These are phyloP conservation scores for Trapa incisa DNA, from an alignment of 345 rosid genomes.

Conservation along the genomic window DNA sequence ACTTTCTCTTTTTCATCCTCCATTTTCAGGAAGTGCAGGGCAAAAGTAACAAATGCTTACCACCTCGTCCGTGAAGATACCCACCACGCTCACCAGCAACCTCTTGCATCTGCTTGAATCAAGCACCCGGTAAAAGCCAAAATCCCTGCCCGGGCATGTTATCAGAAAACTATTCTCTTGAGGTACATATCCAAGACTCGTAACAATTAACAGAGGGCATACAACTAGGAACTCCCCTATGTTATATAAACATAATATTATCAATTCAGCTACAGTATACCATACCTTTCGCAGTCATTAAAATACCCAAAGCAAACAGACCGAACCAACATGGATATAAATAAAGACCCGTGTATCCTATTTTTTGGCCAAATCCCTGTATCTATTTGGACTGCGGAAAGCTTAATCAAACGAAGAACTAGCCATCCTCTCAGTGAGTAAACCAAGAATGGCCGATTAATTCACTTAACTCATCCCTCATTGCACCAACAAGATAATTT, in stretches of 20 bases:
- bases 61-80: constrained; percentile 97
- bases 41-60: constrained; percentile 21
- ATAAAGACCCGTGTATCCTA: not conserved
- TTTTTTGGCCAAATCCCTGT: too few species aligned
- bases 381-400: not conserved
- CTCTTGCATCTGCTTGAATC: constrained; percentile 93
- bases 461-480: not conserved
- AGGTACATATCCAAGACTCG: not conserved
- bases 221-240: not conserved
- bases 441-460: not conserved
- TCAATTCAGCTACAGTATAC: not conserved
- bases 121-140: constrained; percentile 51
- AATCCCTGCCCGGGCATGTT: constrained; percentile 99
- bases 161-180: constrained; percentile 47
- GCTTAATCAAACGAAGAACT: not conserved
- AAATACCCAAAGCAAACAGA: not conserved
- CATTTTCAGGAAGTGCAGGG: not conserved
- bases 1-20: not conserved
- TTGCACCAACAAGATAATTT: not conserved
- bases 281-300: not conserved
- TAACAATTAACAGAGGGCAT: not conserved
- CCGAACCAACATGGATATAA: not conserved
- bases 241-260: not conserved
- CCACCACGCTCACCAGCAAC: constrained; percentile 99
- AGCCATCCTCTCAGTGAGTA: not conserved